phyloP scores from a whole-genome alignment of 1,139 yeast species.

The Blastobotrys malaysiensis region DNA sequence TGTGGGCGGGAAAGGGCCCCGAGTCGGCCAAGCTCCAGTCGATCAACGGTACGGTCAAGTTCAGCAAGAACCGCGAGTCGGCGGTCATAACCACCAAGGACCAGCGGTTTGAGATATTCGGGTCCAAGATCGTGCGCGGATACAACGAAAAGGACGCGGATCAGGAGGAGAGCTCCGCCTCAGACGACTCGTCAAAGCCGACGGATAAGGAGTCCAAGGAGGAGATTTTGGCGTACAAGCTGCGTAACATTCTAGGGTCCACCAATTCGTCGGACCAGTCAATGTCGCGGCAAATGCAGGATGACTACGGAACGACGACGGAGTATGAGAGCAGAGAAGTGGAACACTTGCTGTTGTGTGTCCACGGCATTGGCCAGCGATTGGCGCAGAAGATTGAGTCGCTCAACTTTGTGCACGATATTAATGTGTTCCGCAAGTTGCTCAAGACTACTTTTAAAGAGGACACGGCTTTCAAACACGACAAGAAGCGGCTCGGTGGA shows the following conservation, averaged over 20 bases:
- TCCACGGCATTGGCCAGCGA: constrained; percentile 89
- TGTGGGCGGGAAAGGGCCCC: constrained; percentile 4
- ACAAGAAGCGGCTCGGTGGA: constrained; percentile 20
- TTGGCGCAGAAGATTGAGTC: constrained; percentile 70
- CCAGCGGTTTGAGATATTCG: background rate
- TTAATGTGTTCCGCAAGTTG: constrained; percentile 62
- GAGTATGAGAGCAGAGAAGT: constrained; percentile 42
- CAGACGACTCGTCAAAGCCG: background rate
- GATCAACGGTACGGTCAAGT: background rate
- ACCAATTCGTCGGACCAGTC: constrained; percentile 14
- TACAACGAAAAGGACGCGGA: constrained; percentile 13
- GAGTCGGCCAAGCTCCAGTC: background rate
- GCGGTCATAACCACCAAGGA: background rate
- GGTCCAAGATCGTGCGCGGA: constrained; percentile 17
- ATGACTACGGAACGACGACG: constrained; percentile 21
- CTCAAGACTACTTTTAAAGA: constrained; percentile 52
- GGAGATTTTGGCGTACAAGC: background rate
- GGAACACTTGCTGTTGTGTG: constrained; percentile 74
- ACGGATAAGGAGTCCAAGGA: background rate
- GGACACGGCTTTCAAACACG: constrained; percentile 18
- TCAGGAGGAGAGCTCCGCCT: background rate
- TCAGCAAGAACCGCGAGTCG: background rate
- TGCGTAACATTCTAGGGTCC: constrained; percentile 3
- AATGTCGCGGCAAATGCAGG: constrained; percentile 26
- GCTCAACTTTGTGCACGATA: constrained; percentile 77